Evolutionary conservation across 208 protist genomes (phyloP).

Genomic region (Trypanosoma rangeli): DNA sequence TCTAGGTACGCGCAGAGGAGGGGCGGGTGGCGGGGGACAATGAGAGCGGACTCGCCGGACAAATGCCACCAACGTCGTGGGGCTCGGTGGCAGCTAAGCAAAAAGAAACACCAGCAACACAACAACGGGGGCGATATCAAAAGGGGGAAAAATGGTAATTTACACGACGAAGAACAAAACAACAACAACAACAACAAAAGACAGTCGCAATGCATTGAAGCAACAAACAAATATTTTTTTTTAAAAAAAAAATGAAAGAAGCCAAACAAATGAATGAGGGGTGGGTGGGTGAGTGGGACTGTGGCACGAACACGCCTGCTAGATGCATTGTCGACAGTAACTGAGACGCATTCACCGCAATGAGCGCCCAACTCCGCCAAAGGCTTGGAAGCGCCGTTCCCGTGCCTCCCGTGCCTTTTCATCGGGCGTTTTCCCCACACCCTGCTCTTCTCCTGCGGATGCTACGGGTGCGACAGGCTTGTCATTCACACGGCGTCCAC

Average conservation of each 20-base stretch:
- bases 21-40: neutral
- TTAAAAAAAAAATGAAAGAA: constrained; percentile 4
- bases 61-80: neutral
- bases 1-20: constrained; percentile 5
- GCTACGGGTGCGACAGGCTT: neutral
- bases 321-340: neutral
- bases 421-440: constrained; percentile 13
- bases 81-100: neutral
- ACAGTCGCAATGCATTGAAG: neutral
- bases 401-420: constrained; percentile 23
- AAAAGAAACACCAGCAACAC: neutral
- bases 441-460: neutral
- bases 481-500: constrained; percentile 22
- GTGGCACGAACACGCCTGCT: neutral
- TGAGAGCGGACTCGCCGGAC: too few relatives aligned
- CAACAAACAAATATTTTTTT: too few relatives aligned
- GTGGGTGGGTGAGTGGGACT: neutral
- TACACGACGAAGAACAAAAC: too few relatives aligned
- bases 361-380: constrained; percentile 21
- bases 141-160: neutral
- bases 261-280: constrained; percentile 1
- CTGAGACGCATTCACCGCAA: constrained; percentile 2
- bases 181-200: neutral
- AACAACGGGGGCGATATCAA: constrained; percentile 4
- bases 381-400: constrained; percentile 41